These are phyloP conservation scores for Debaryomyces nepalensis DNA, from an alignment of 1,139 yeast species.

Conservation along the genomic window DNA sequence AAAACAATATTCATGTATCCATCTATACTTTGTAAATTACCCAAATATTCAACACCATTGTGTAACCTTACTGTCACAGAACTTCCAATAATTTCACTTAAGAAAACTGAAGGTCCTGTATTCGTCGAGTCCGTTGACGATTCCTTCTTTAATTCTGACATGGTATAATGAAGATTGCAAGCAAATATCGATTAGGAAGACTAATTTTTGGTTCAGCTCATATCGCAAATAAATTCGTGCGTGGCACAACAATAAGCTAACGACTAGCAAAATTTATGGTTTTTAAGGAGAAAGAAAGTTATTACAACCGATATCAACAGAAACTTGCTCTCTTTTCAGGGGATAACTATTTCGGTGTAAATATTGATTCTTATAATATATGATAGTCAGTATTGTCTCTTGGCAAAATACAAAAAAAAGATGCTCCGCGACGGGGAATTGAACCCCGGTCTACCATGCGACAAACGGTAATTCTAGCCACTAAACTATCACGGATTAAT, in stretches of 20 bases:
- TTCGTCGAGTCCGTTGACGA: conserved; percentile 20
- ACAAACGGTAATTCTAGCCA: conserved; percentile 54
- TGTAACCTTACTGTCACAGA: conserved; percentile 81
- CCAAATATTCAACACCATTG: conserved; percentile 82
- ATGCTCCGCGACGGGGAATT: conserved; percentile 53
- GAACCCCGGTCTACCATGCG: conserved; percentile 56
- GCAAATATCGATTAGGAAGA: too few species aligned
- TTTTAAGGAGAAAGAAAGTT: too few species aligned
- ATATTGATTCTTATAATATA: too few species aligned
- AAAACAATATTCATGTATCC: conserved; percentile 96
- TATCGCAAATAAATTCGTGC: not conserved
- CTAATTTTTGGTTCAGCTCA: too few species aligned
- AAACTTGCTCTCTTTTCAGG: too few species aligned
- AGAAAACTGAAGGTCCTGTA: conserved; percentile 74
- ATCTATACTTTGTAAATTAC: conserved; percentile 84
- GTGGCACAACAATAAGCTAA: not conserved
- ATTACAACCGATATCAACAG: too few species aligned
- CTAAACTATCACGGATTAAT: conserved; percentile 49
- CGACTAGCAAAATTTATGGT: too few species aligned
- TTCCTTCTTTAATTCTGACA: conserved; percentile 5
- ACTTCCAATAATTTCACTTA: conserved; percentile 78
- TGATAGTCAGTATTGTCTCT: too few species aligned
- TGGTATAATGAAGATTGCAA: not conserved
- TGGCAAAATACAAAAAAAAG: conserved; percentile 6
- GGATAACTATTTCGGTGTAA: too few species aligned